These are phyloP conservation scores for Termitomyces eurrhizus DNA, from an alignment of 768 basidiomycete species.

Conservation along the genomic window DNA sequence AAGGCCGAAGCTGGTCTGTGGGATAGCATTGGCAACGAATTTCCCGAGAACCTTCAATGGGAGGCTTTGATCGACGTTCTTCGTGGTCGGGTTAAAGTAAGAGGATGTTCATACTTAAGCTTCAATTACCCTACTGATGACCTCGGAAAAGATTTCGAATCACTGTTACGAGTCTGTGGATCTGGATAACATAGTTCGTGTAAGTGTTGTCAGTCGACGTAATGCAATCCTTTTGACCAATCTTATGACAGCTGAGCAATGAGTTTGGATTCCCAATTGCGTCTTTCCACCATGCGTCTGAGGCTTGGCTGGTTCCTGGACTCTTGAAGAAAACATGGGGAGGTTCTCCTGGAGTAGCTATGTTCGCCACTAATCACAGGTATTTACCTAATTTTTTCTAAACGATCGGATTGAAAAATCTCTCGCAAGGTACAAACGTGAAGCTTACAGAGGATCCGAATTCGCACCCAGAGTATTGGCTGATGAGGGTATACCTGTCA, in stretches of 20 bases:
- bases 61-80: conserved; percentile 80
- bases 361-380: conserved; percentile 78
- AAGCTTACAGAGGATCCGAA: conserved; percentile 67
- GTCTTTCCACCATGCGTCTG: conserved; percentile 85
- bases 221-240: background rate
- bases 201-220: conserved; percentile 26
- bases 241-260: conserved; percentile 60
- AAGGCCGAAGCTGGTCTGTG: conserved; percentile 50
- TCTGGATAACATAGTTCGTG: conserved; percentile 63
- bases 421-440: conserved; percentile 39
- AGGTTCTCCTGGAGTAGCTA: conserved; percentile 65
- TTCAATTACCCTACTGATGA: background rate
- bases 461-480: conserved; percentile 76
- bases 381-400: conserved; percentile 19
- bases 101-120: background rate
- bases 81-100: conserved; percentile 80
- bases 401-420: background rate
- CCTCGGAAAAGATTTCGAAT: conserved; percentile 43
- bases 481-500: conserved; percentile 66
- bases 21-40: conserved; percentile 34
- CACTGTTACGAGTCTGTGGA: conserved; percentile 77
- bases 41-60: conserved; percentile 73
- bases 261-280: conserved; percentile 86
- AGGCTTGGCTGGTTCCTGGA: conserved; percentile 86
- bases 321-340: conserved; percentile 71